phyloP scores from a whole-genome alignment of 805 yeast species.

The Wickerhamomyces xylosicus region DNA sequence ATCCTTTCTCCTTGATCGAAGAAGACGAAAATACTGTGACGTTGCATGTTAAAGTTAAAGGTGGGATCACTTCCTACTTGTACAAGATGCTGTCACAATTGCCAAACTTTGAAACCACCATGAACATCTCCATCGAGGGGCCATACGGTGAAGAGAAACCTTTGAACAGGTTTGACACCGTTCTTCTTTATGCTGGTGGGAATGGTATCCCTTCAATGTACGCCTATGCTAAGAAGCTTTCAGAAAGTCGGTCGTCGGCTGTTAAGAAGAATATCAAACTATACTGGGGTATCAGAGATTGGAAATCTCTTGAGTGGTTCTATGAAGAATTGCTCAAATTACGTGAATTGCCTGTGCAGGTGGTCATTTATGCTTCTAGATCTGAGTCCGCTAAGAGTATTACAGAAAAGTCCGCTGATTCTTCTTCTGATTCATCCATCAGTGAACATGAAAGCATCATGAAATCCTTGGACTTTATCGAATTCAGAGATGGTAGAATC shows the following conservation, averaged over 20 bases:
- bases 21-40: conserved; percentile 28
- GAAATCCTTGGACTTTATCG: conserved; percentile 19
- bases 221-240: conserved; percentile 25
- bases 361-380: conserved; percentile 14
- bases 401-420: background rate
- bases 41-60: conserved; percentile 38
- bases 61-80: conserved; percentile 38
- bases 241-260: conserved; percentile 19
- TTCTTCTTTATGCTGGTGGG: conserved; percentile 38
- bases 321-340: conserved; percentile 30
- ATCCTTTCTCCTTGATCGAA: conserved; percentile 56
- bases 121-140: conserved; percentile 45
- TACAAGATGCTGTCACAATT: conserved; percentile 19
- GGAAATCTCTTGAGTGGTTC: conserved; percentile 42
- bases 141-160: conserved; percentile 45
- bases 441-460: background rate
- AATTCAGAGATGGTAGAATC: conserved; percentile 37
- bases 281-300: conserved; percentile 56
- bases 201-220: conserved; percentile 42
- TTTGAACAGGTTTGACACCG: conserved; percentile 25
- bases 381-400: conserved; percentile 6
- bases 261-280: conserved; percentile 29
- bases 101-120: conserved; percentile 18
- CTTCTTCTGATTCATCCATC: conserved; percentile 5
- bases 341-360: conserved; percentile 6